Conservation (phyloP, 2,329 filamentous ascomycete species). For the Rhynchosporium secalis region DNA sequence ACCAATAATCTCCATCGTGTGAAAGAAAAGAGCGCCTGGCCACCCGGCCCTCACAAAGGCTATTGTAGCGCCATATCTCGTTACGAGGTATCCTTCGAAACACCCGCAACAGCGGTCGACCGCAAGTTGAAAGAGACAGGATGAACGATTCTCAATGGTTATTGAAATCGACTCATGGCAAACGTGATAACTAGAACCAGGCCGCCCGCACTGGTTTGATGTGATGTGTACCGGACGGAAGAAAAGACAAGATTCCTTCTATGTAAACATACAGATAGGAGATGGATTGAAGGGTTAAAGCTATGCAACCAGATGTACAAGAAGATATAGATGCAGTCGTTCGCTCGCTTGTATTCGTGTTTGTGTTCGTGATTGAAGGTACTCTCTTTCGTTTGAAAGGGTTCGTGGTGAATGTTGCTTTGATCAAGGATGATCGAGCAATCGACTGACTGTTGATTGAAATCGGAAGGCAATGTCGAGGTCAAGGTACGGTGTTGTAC, state of each 20-base stretch:
- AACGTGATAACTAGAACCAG: slow-evolving; percentile 39
- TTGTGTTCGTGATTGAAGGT: neutral
- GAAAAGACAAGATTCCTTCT: neutral
- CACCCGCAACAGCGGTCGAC: slow-evolving; percentile 46
- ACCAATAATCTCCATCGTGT: slow-evolving; percentile 33
- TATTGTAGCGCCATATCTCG: slow-evolving; percentile 44
- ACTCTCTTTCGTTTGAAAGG: too few relatives aligned
- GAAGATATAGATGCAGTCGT: slow-evolving; percentile 6
- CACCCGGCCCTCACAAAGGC: slow-evolving; percentile 45
- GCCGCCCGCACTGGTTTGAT: slow-evolving; percentile 21
- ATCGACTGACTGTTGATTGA: neutral
- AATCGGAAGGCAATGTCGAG: neutral
- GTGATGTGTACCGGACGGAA: slow-evolving; percentile 7
- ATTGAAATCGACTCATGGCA: slow-evolving; percentile 39
- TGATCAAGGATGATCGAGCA: neutral
- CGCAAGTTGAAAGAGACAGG: slow-evolving; percentile 46
- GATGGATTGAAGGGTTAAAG: neutral
- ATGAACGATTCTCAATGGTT: slow-evolving; percentile 42
- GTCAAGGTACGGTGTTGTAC: too few relatives aligned
- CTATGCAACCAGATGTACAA: slow-evolving; percentile 1
- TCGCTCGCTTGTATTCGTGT: slow-evolving; percentile 1
- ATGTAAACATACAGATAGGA: slow-evolving; percentile 24
- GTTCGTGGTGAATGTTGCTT: too few relatives aligned
- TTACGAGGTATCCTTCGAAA: slow-evolving; percentile 46
- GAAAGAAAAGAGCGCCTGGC: slow-evolving; percentile 37